Conservation (phyloP, 257 asterid genomes). For the Oldenlandia corymbosa region DNA sequence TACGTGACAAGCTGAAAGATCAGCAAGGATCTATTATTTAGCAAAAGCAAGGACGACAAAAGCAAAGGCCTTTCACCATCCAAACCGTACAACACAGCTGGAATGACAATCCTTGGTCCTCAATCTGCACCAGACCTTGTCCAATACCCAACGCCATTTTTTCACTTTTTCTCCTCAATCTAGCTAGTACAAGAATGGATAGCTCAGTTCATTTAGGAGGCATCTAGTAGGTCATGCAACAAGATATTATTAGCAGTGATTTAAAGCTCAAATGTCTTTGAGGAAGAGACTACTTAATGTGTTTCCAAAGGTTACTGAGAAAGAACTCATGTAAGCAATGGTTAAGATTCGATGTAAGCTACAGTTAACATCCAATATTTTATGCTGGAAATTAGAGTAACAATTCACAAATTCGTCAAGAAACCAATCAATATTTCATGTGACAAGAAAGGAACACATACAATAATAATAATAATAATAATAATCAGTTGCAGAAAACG, state of each 20-base stretch:
- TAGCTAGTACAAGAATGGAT: constrained; percentile 3
- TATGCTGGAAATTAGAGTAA: constrained; percentile 30
- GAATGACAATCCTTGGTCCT: constrained; percentile 39
- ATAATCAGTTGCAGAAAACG: not conserved
- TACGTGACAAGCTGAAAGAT: constrained; percentile 34
- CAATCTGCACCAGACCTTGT: constrained; percentile 19
- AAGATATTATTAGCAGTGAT: constrained; percentile 37
- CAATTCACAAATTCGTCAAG: constrained; percentile 17
- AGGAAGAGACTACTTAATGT: constrained; percentile 16
- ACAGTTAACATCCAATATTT: constrained; percentile 35
- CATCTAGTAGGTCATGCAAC: constrained; percentile 12
- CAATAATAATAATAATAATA: constrained; percentile 4
- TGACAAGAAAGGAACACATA: too few species aligned
- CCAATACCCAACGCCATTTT: constrained; percentile 26
- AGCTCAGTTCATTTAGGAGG: constrained; percentile 27
- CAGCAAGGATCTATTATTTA: constrained; percentile 27
- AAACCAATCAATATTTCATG: constrained; percentile 21
- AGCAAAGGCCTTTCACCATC: constrained; percentile 24
- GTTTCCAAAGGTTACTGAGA: constrained; percentile 12
- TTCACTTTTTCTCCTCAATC: constrained; percentile 1
- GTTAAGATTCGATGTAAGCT: constrained; percentile 17
- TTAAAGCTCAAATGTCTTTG: constrained; percentile 14
- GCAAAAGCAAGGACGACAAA: constrained; percentile 25
- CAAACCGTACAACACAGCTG: constrained; percentile 50
- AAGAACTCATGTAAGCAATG: constrained; percentile 19